Base-by-base conservation (phyloP, 2,329 filamentous ascomycete species). In the Pseudogymnoascus pannorum region DNA sequence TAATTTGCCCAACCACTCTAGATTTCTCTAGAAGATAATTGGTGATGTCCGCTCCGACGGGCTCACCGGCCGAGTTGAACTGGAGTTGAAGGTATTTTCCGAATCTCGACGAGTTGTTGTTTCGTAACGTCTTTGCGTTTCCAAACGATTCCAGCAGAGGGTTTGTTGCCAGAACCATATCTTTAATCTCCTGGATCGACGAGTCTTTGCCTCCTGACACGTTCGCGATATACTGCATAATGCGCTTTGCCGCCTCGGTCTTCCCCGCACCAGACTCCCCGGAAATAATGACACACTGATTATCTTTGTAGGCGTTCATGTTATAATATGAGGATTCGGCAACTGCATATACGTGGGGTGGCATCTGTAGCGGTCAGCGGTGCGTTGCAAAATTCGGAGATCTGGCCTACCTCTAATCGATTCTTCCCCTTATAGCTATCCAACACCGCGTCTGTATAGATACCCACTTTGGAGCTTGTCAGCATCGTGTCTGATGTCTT, bases 141-240 rank as follows among this genome's bases (percentile, higher is more conserved):
- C 94, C 94, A 70, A 99, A 99, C 0, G 93, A 97, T 76, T 99
- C 94, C 18, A 99, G 85, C 67, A 99, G 78, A 57, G 94, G 94
- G 75, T 99, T 99, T 63, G 94, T 99, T 72, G 94, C 94, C 76
- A 97, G 83, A 75, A 97, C 93, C 93, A 97, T 99, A 77, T 99
- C 92, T 80, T 97, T 99, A 74, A 94, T 96, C 75, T 96, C 85
- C 76, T 97, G 88, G 72, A 97, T 97, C 59, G 92, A 91, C 38
- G 71, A 70, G 61, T 73, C 71, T 66, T 74, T 82, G 66, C 92
- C 91, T 42, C 92, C 92, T 1, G 94, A 97, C 7, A 97, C 93
- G 73, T 88, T 97, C 67, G 94, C 94, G 74, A 99, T 97, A 77
- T 99, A 99, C 77, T 99, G 94, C 93, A 99, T 99, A 71, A 99